Conservation (phyloP, 2,329 filamentous ascomycete genomes). For the Colletotrichum simmondsii region DNA sequence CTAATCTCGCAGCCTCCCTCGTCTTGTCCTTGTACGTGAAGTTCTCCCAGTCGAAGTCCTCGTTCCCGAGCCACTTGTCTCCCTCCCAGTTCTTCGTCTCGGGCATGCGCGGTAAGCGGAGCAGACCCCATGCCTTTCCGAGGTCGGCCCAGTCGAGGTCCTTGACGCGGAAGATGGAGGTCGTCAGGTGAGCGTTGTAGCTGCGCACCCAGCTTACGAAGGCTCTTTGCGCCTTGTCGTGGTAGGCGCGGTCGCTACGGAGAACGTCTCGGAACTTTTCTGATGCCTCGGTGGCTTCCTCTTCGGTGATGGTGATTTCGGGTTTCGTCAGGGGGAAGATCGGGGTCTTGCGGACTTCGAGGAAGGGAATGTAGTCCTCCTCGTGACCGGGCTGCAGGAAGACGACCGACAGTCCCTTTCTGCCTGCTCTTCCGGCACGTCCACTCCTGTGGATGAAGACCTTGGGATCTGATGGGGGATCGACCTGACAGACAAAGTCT, state of each 20-base stretch:
- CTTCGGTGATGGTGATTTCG: slow-evolving; percentile 64
- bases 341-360: slow-evolving; percentile 88
- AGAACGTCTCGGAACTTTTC: slow-evolving; percentile 71
- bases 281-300: slow-evolving; percentile 68
- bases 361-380: slow-evolving; percentile 89
- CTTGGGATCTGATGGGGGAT: slow-evolving; percentile 86
- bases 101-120: slow-evolving; percentile 93
- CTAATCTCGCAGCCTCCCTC: slow-evolving; percentile 73
- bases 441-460: slow-evolving; percentile 95
- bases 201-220: slow-evolving; percentile 95
- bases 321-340: slow-evolving; percentile 73
- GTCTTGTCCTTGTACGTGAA: slow-evolving; percentile 79
- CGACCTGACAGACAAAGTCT: slow-evolving; percentile 90
- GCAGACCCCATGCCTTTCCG: slow-evolving; percentile 84
- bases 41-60: slow-evolving; percentile 71
- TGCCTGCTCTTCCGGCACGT: slow-evolving; percentile 87
- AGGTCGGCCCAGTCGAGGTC: slow-evolving; percentile 89
- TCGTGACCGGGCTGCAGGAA: slow-evolving; percentile 87
- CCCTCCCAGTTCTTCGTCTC: slow-evolving; percentile 81
- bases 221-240: slow-evolving; percentile 89
- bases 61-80: slow-evolving; percentile 69
- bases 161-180: slow-evolving; percentile 85
- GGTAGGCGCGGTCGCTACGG: slow-evolving; percentile 64
- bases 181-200: slow-evolving; percentile 91
- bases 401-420: slow-evolving; percentile 85